A percentile compares a stretch with the other conserved stretches of the same genome.
Evolutionary conservation across 371 early-diverging fungal species (phyloP).

Genomic region (Globomyces sp.): DNA sequence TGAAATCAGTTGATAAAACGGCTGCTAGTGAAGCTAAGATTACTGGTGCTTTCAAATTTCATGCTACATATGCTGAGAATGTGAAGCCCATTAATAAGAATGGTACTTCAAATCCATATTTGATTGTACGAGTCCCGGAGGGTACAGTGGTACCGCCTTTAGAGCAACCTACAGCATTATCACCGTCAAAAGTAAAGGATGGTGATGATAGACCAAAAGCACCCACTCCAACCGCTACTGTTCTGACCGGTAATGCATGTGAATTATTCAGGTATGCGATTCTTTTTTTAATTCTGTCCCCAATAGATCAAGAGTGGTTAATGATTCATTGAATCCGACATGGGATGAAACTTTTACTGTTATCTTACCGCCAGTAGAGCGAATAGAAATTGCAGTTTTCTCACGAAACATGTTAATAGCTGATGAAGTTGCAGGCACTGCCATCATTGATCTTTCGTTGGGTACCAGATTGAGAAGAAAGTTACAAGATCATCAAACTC

Average conservation of each 20-base stretch:
- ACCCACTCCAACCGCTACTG: constrained; percentile 51
- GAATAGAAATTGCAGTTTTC: constrained; percentile 68
- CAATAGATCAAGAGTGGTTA: constrained; percentile 63
- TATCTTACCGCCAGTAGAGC: constrained; percentile 57
- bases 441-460: constrained; percentile 32
- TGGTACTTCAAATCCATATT: constrained; percentile 44
- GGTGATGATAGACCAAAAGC: constrained; percentile 52
- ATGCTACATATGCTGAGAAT: constrained; percentile 46
- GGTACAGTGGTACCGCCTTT: constrained; percentile 42
- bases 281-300: background rate
- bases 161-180: constrained; percentile 19
- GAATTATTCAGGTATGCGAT: constrained; percentile 29
- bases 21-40: constrained; percentile 28
- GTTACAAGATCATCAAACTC: constrained; percentile 71
- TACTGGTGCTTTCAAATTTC: constrained; percentile 43
- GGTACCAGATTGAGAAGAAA: constrained; percentile 59
- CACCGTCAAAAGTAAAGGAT: background rate
- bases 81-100: constrained; percentile 44
- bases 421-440: constrained; percentile 63
- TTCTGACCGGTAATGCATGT: constrained; percentile 62
- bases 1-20: background rate
- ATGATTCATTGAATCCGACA: constrained; percentile 76
- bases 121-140: constrained; percentile 45
- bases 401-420: constrained; percentile 75
- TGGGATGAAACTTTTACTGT: constrained; percentile 90